These are phyloP conservation scores for Chernovozyma aurita DNA, from an alignment of 1,139 yeast species.

Conservation along the genomic window DNA sequence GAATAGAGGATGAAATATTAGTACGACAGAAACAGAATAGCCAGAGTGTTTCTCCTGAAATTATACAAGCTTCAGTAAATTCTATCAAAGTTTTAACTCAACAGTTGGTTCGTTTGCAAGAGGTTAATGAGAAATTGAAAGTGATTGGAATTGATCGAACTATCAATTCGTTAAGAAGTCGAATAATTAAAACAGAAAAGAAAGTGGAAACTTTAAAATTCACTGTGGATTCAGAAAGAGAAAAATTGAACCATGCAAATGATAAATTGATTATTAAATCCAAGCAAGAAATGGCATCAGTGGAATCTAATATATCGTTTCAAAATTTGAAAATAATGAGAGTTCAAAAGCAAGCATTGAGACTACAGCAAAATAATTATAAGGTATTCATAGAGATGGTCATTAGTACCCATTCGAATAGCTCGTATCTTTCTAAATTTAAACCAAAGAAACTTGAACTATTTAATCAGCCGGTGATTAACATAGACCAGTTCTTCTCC, in stretches of 20 bases:
- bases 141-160: conserved; percentile 21
- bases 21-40: background rate
- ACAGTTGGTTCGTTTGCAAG: conserved; percentile 39
- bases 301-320: conserved; percentile 13
- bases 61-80: conserved; percentile 21
- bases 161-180: conserved; percentile 11
- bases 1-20: no score
- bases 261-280: conserved; percentile 3
- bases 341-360: conserved; percentile 25
- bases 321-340: conserved; percentile 21
- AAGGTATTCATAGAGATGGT: conserved; percentile 22
- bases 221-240: conserved; percentile 10
- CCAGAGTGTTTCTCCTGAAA: conserved; percentile 4
- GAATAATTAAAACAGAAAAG: conserved; percentile 10
- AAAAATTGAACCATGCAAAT: conserved; percentile 6
- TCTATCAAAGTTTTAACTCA: conserved; percentile 38
- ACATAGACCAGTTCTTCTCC: conserved; percentile 24
- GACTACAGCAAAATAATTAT: conserved; percentile 23
- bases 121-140: conserved; percentile 21
- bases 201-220: conserved; percentile 3
- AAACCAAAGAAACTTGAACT: conserved; percentile 13
- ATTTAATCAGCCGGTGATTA: conserved; percentile 27
- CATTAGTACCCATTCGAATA: conserved; percentile 12
- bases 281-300: conserved; percentile 7
- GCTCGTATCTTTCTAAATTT: conserved; percentile 2